phyloP scores from a whole-genome alignment of 306 rosid species.

The Gastrolobium bilobum region DNA sequence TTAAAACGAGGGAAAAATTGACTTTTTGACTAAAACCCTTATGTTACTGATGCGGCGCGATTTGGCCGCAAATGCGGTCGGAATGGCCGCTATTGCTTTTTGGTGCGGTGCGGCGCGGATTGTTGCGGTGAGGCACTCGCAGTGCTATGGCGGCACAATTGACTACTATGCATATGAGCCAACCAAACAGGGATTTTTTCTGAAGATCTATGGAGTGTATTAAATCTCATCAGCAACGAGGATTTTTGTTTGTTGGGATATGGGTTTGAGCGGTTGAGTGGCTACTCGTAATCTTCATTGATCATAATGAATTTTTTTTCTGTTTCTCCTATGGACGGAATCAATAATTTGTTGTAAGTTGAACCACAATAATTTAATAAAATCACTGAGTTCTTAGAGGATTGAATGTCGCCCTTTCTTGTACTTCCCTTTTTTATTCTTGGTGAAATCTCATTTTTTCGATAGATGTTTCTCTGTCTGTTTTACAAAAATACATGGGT shows the following conservation, averaged over 20 bases:
- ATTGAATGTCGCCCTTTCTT: slow-evolving; percentile 25
- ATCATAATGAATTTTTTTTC: background rate
- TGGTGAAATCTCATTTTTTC: slow-evolving; percentile 18
- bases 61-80: too few relatives aligned
- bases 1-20: too few relatives aligned
- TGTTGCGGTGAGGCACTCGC: too few relatives aligned
- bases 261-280: slow-evolving; percentile 8
- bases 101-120: too few relatives aligned
- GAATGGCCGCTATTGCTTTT: too few relatives aligned
- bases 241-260: slow-evolving; percentile 4
- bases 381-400: slow-evolving; percentile 2
- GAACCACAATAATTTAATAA: slow-evolving; percentile 12
- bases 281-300: slow-evolving; percentile 18
- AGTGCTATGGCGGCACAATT: too few relatives aligned
- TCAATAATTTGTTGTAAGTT: background rate
- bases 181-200: background rate
- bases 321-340: slow-evolving; percentile 18
- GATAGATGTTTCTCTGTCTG: background rate
- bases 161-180: background rate
- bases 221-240: background rate
- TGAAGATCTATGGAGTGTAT: background rate
- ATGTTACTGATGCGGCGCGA: too few relatives aligned
- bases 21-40: too few relatives aligned
- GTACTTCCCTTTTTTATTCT: background rate
- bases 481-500: background rate